Evolutionary conservation across 495 filamentous ascomycete species (phyloP).

Genomic region (Hapsidospora chrysogenum): DNA sequence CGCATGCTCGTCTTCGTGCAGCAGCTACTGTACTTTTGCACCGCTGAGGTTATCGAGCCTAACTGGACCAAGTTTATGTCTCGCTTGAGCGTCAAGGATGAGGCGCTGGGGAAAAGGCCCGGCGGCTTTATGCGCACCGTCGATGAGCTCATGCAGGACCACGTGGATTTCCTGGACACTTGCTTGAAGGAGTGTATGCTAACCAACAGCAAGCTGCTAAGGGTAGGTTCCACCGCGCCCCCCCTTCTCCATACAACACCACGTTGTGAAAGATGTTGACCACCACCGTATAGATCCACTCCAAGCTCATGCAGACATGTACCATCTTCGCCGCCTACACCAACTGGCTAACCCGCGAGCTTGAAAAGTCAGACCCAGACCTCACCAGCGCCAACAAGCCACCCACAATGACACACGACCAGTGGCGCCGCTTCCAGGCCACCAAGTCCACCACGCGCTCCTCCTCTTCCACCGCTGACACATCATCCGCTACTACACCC

Average conservation of each 20-base stretch:
- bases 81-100: conserved; percentile 48
- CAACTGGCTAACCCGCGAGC: conserved; percentile 55
- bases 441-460: conserved; percentile 8
- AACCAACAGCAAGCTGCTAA: conserved; percentile 81
- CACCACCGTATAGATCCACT: conserved; percentile 56
- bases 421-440: conserved; percentile 31
- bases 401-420: conserved; percentile 32
- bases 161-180: conserved; percentile 94
- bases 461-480: conserved; percentile 7
- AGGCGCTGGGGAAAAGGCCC: neutral
- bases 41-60: conserved; percentile 89
- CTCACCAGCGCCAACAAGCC: conserved; percentile 36
- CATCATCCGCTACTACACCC: too few species aligned
- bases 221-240: conserved; percentile 35
- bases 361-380: conserved; percentile 63
- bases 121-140: conserved; percentile 56
- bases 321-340: conserved; percentile 84
- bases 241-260: neutral
- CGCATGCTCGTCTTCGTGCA: conserved; percentile 96
- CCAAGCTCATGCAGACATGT: conserved; percentile 85
- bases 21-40: conserved; percentile 91
- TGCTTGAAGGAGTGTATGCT: conserved; percentile 99
- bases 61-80: conserved; percentile 93
- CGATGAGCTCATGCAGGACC: conserved; percentile 96
- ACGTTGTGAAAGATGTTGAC: conserved; percentile 5